These are phyloP conservation scores for Mollisia scopiformis DNA, from an alignment of 2,329 filamentous ascomycete genomes.

Conservation along the genomic window DNA sequence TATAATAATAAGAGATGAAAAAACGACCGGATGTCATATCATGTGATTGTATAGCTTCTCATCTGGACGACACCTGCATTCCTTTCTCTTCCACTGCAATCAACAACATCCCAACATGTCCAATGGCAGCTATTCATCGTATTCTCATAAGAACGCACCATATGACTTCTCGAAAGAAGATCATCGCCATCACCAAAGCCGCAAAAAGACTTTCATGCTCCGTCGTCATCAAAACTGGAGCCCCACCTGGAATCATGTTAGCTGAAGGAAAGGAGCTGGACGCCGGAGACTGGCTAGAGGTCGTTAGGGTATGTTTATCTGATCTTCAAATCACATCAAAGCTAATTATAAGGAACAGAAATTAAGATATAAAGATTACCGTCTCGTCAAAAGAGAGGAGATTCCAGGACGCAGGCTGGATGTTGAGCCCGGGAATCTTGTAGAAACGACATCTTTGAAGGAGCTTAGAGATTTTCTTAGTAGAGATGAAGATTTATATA, in stretches of 20 bases:
- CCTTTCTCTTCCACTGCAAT: neutral
- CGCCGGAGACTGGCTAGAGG: constrained; percentile 30
- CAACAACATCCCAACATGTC: neutral
- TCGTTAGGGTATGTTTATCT: constrained; percentile 27
- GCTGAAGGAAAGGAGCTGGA: constrained; percentile 50
- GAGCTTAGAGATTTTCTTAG: constrained; percentile 27
- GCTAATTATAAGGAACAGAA: constrained; percentile 22
- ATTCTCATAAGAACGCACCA: constrained; percentile 79
- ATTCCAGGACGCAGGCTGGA: constrained; percentile 17
- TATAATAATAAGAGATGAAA: no score
- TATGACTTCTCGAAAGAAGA: constrained; percentile 80
- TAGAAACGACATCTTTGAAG: constrained; percentile 29
- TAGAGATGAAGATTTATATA: constrained; percentile 22
- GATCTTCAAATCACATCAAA: no score
- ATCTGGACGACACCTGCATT: neutral
- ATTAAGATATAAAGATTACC: constrained; percentile 36
- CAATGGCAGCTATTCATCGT: constrained; percentile 22
- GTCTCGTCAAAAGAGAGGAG: constrained; percentile 30
- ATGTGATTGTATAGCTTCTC: neutral
- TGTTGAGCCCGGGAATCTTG: constrained; percentile 23
- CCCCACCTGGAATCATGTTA: constrained; percentile 78
- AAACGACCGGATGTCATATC: no score
- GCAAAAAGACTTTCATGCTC: constrained; percentile 61
- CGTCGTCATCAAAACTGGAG: constrained; percentile 68
- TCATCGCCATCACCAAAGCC: constrained; percentile 64